Conservation (phyloP, 2,329 filamentous ascomycete species). For the Curvularia lunata region DNA sequence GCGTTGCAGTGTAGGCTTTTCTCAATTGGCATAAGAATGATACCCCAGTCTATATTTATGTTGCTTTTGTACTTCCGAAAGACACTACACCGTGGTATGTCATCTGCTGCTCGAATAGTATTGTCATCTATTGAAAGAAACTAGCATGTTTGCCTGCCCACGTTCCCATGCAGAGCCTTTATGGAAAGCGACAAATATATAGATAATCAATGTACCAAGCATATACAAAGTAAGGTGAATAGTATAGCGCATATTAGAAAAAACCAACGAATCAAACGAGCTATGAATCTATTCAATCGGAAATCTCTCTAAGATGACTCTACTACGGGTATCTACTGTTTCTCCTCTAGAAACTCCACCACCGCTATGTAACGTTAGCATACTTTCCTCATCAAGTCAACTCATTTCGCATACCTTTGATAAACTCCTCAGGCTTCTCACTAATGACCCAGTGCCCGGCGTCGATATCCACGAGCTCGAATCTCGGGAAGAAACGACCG, state of each 20-base stretch:
- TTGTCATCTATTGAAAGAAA: background rate
- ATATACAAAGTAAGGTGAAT: background rate
- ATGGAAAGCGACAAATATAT: background rate
- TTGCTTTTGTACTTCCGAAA: background rate
- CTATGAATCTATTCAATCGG: background rate
- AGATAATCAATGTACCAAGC: background rate
- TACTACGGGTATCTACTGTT: conserved; percentile 34
- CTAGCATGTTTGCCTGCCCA: background rate
- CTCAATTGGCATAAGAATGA: conserved; percentile 38
- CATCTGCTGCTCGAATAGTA: background rate
- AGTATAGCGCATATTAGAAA: background rate
- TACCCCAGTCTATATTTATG: conserved; percentile 27
- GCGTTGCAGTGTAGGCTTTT: background rate
- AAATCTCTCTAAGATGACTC: background rate
- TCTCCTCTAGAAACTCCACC: conserved; percentile 67
- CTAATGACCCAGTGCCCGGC: conserved; percentile 88
- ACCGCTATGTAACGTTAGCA: conserved; percentile 57
- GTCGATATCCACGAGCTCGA: conserved; percentile 75
- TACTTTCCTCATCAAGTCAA: background rate
- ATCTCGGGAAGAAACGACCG: conserved; percentile 81
- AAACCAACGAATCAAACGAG: background rate
- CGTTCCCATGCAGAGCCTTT: background rate
- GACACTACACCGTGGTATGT: background rate
- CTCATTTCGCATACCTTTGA: conserved; percentile 63
- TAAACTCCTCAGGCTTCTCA: conserved; percentile 83